Evolutionary conservation across 176 grass and related monocot species (phyloP), one percentile per base, ranked within the genome.

Genomic region (Musa beccarii): DNA sequence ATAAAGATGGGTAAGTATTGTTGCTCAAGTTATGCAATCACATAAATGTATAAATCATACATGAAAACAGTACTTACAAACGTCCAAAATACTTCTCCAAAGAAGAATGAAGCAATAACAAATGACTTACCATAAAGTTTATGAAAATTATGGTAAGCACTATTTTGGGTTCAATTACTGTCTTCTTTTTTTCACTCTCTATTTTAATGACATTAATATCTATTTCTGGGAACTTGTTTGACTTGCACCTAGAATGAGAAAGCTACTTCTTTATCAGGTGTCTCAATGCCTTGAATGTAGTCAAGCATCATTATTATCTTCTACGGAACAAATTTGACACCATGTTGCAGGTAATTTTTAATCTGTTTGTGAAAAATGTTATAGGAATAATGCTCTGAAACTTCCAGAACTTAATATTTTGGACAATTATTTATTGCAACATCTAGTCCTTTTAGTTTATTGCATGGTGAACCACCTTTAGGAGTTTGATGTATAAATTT

Each of bases 261-360:
- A 53, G 34, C 62, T 67, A 26, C 23, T 64, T 11, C 51, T 52
- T 51, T 80, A 56, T 34, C 75, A 96, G 92, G 71, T 92, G 86
- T 68, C 57, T 92, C 24, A 83, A 72, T 78, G 80, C 84, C 28
- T 78, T 92, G 78, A 52, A 85, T 76, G 52, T 89, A 74, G 78
- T 92, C 52, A 85, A 75, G 77, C 83, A 62, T 78, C 86, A 96
- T 74, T 96, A 86, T 87, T 82, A 68, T 85, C 85, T 80, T 64
- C 16, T 87, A 14, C 75, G 74, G 49, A 89, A 75, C 78, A 92
- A 89, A 73, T 89, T 96, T 68, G 81, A 76, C 53, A 83, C 71
- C 70, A 96, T 96, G 92, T 74, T 96, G 76, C 89, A 96, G 92
- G 92, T 96, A 86, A 9, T 54, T 57, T 29, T 11, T 49, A 75